phyloP scores from a whole-genome alignment of 176 grass and related monocot genomes.

The Urochloa ruziziensis region DNA sequence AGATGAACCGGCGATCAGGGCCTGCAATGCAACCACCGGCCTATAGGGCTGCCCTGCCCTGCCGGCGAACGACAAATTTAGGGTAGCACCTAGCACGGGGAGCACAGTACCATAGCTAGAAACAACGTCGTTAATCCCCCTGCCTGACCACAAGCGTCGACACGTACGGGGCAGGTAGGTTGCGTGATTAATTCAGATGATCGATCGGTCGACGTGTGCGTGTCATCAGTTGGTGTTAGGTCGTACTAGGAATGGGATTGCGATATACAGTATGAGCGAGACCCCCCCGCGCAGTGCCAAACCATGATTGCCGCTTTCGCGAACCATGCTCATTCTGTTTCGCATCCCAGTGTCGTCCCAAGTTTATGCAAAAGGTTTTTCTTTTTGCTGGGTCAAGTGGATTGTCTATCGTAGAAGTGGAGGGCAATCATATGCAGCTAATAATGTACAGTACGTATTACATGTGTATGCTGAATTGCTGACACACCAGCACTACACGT shows the following conservation, averaged over 20 bases:
- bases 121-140: not conserved
- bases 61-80: not conserved
- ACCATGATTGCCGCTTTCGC: constrained; percentile 43
- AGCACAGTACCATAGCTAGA: too few relatives aligned
- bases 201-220: not conserved
- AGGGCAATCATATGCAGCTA: too few relatives aligned
- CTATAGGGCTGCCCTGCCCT: too few relatives aligned
- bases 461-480: too few relatives aligned
- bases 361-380: too few relatives aligned
- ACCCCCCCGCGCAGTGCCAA: too few relatives aligned
- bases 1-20: not conserved
- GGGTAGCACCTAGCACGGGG: too few relatives aligned
- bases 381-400: not conserved
- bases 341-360: too few relatives aligned
- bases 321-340: not conserved
- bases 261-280: not conserved
- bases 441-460: too few relatives aligned
- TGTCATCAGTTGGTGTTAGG: not conserved
- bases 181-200: not conserved
- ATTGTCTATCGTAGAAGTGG: not conserved
- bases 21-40: constrained; percentile 12
- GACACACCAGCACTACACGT: too few relatives aligned
- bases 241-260: not conserved
- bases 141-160: not conserved
- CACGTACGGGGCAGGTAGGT: not conserved